Percentiles rank a stretch among this genome's conserved stretches.
Evolutionary conservation across 2,329 filamentous ascomycete species (phyloP).

Genomic region (Macrophomina tecta): DNA sequence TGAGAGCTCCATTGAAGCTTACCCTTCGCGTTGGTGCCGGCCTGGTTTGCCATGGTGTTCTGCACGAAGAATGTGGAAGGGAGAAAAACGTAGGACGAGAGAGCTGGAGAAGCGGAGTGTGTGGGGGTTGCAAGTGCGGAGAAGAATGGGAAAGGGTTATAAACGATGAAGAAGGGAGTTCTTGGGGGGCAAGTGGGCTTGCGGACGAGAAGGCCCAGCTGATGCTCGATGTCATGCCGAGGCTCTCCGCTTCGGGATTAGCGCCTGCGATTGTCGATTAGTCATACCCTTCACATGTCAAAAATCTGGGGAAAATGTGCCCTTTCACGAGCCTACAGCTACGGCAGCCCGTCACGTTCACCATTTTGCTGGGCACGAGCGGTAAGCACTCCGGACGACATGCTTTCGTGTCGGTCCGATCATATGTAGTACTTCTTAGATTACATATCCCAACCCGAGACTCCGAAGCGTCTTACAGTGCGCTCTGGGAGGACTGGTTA

Average conservation of each 20-base stretch:
- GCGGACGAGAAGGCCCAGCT: conserved; percentile 19
- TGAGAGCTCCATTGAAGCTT: neutral
- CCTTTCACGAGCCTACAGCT: conserved; percentile 1
- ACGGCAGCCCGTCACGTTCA: conserved; percentile 8
- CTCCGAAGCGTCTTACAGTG: too few species aligned
- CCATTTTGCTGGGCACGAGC: neutral
- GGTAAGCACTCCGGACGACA: conserved; percentile 9
- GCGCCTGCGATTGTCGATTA: conserved; percentile 13
- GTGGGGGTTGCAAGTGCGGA: conserved; percentile 1
- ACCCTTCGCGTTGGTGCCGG: conserved; percentile 36
- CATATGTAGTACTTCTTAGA: neutral
- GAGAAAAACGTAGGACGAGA: neutral
- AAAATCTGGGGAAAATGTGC: neutral
- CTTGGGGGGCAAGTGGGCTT: conserved; percentile 1
- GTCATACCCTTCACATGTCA: conserved; percentile 34
- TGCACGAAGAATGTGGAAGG: neutral
- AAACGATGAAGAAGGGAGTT: neutral
- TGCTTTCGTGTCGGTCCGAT: conserved; percentile 5
- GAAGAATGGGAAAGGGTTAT: conserved; percentile 1
- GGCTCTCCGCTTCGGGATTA: conserved; percentile 31
- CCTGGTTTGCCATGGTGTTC: conserved; percentile 45
- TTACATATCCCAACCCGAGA: neutral
- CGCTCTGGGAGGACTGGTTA: too few species aligned
- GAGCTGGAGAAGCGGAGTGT: conserved; percentile 25
- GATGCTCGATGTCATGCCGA: conserved; percentile 30